Evolutionary conservation across 257 asterid species (phyloP).

Genomic region (Nicotiana noctiflora): DNA sequence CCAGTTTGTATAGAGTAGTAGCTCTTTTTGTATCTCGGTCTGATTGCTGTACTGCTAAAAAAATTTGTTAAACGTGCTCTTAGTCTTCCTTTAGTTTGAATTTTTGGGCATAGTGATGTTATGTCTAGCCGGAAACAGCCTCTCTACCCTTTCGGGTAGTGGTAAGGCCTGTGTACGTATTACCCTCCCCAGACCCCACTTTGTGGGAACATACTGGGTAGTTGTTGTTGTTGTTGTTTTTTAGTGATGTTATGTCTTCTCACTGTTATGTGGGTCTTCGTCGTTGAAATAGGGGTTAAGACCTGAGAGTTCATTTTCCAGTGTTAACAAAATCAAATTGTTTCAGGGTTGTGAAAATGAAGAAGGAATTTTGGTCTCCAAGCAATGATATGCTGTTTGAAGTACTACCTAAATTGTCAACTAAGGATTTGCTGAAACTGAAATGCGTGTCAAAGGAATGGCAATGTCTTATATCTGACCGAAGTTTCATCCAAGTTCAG

Average conservation of each 20-base stretch:
- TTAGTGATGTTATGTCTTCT: background rate
- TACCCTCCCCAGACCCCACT: too few relatives aligned
- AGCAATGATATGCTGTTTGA: conserved; percentile 30
- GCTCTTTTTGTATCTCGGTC: background rate
- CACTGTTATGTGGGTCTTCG: background rate
- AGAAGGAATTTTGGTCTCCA: conserved; percentile 25
- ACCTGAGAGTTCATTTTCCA: background rate
- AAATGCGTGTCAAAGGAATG: conserved; percentile 55
- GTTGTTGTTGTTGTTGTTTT: too few relatives aligned
- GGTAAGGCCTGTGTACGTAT: too few relatives aligned
- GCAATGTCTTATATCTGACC: conserved; percentile 39
- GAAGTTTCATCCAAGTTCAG: conserved; percentile 36
- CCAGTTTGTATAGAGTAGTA: background rate
- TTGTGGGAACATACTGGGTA: too few relatives aligned
- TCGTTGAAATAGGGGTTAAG: background rate
- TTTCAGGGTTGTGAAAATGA: conserved; percentile 19
- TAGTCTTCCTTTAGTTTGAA: background rate
- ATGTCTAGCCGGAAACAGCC: too few relatives aligned
- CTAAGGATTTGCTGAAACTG: conserved; percentile 31
- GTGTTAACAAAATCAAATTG: background rate
- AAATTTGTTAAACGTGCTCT: background rate
- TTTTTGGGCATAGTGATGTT: too few relatives aligned
- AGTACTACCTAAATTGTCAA: conserved; percentile 35
- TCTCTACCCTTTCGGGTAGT: too few relatives aligned
- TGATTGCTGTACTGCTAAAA: background rate